A percentile compares a stretch with the other conserved stretches of the same genome.
Conservation (phyloP, 2,329 filamentous ascomycete species). For the Neospermospora avenae region DNA sequence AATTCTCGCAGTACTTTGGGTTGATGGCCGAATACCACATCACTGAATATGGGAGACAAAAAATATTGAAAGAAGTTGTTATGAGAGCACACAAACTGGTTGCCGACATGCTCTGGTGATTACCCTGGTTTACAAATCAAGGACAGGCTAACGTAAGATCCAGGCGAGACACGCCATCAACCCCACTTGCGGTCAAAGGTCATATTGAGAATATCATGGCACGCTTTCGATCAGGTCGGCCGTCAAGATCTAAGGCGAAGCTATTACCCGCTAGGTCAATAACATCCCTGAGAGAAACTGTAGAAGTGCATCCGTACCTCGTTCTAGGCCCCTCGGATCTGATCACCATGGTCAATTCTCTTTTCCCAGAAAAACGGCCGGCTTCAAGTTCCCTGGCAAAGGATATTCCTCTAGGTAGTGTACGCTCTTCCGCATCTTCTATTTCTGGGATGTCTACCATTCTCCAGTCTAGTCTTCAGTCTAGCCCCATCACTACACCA, state of each 20-base stretch:
- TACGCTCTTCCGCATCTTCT: constrained; percentile 64
- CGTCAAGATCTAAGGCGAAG: constrained; percentile 49
- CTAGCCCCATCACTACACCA: constrained; percentile 59
- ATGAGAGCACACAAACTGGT: constrained; percentile 76
- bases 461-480: constrained; percentile 68
- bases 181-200: constrained; percentile 58
- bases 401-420: constrained; percentile 54
- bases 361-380: constrained; percentile 74
- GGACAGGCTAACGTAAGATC: background rate
- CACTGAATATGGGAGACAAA: constrained; percentile 84
- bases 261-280: constrained; percentile 69
- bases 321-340: constrained; percentile 78
- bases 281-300: constrained; percentile 70
- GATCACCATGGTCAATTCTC: constrained; percentile 73
- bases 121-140: constrained; percentile 6
- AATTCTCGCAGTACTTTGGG: constrained; percentile 45
- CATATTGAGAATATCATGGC: constrained; percentile 71
- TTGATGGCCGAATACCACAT: constrained; percentile 89
- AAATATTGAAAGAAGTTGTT: constrained; percentile 74
- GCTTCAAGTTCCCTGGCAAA: constrained; percentile 49
- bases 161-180: constrained; percentile 58
- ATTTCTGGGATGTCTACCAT: constrained; percentile 64
- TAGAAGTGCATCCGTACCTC: constrained; percentile 74
- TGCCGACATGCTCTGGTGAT: constrained; percentile 65
- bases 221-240: constrained; percentile 49